These are phyloP conservation scores for Dissoconium aciculare DNA, from an alignment of 2,329 filamentous ascomycete genomes.

Conservation along the genomic window DNA sequence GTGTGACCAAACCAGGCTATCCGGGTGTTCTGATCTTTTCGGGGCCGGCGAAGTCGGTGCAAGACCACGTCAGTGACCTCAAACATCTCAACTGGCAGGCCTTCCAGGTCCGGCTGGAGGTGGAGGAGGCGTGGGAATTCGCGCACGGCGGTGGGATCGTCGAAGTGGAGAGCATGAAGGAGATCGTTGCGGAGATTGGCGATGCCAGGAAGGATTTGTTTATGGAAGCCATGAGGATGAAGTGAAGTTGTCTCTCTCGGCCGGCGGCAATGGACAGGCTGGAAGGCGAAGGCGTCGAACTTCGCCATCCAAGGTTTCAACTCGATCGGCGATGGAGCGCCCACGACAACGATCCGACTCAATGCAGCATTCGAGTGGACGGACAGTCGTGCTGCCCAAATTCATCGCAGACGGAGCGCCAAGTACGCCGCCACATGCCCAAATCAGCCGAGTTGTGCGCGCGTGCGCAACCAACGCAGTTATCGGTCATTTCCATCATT, in stretches of 20 bases:
- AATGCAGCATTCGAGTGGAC: too few species aligned
- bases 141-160: conserved; percentile 26
- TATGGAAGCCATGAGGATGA: conserved; percentile 23
- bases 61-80: conserved; percentile 28
- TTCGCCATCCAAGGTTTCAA: too few species aligned
- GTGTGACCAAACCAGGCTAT: conserved; percentile 34
- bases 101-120: conserved; percentile 31
- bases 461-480: too few species aligned
- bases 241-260: conserved; percentile 14
- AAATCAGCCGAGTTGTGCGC: too few species aligned
- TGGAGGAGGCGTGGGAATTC: conserved; percentile 27
- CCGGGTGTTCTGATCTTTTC: conserved; percentile 32
- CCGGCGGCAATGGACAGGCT: neutral
- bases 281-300: too few species aligned
- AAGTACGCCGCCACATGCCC: too few species aligned
- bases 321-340: conserved; percentile 46
- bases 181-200: conserved; percentile 27
- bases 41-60: conserved; percentile 25
- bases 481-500: too few species aligned
- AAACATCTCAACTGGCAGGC: conserved; percentile 33
- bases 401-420: too few species aligned
- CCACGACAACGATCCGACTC: conserved; percentile 43
- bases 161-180: conserved; percentile 32
- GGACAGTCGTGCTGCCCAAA: too few species aligned
- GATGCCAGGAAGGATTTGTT: conserved; percentile 17